Conservation (phyloP, 2,329 filamentous ascomycete genomes). For the Penicillium hordei region DNA sequence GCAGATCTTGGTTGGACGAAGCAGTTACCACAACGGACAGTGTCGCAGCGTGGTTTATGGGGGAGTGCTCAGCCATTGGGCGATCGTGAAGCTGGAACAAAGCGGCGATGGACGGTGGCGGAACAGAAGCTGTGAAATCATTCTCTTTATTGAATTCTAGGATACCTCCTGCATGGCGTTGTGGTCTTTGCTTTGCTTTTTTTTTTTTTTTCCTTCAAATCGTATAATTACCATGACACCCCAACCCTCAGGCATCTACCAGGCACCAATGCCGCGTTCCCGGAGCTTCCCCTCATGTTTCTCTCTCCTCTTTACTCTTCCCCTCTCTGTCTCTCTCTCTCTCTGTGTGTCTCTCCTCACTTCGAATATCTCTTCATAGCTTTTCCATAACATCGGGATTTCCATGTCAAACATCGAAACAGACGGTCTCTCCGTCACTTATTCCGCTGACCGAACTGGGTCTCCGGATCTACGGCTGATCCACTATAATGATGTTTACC, state of each 20-base stretch:
- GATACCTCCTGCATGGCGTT: conserved; percentile 27
- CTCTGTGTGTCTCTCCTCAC: neutral
- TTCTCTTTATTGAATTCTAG: conserved; percentile 4
- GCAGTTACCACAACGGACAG: conserved; percentile 29
- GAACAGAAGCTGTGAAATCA: conserved; percentile 30
- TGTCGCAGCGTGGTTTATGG: conserved; percentile 42
- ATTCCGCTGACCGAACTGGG: conserved; percentile 45
- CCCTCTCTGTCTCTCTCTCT: neutral
- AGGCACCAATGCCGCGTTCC: conserved; percentile 5
- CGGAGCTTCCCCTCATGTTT: conserved; percentile 13
- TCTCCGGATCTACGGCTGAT: conserved; percentile 74
- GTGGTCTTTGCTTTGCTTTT: neutral
- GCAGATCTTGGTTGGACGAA: conserved; percentile 18
- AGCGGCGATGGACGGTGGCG: conserved; percentile 42
- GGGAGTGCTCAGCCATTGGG: conserved; percentile 33
- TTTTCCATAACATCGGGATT: neutral
- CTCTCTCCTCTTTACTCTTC: conserved; percentile 2
- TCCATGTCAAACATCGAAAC: conserved; percentile 32
- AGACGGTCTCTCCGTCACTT: conserved; percentile 43
- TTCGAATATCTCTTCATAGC: neutral
- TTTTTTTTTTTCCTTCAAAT: neutral
- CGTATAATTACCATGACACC: conserved; percentile 1
- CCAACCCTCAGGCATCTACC: conserved; percentile 9
- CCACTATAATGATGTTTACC: conserved; percentile 94
- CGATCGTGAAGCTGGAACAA: conserved; percentile 29